Evolutionary conservation across 2,329 filamentous ascomycete species (phyloP).

Genomic region (Colletotrichum kahawae): DNA sequence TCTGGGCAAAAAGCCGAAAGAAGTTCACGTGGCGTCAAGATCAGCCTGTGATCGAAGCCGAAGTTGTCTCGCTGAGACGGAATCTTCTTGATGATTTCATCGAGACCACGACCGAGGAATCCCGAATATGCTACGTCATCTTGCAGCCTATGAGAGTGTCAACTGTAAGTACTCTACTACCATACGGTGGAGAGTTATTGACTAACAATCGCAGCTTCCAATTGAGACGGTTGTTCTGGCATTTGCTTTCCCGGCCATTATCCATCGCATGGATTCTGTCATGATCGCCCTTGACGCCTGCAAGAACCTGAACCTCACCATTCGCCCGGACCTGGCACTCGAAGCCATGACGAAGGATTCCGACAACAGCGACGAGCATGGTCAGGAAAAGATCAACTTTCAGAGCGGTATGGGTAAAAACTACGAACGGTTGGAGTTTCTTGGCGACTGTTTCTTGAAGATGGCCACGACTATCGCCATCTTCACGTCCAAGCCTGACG

Average conservation of each 20-base stretch:
- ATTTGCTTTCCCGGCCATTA: constrained; percentile 81
- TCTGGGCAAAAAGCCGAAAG: constrained; percentile 66
- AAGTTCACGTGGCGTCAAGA: constrained; percentile 61
- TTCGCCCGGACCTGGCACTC: constrained; percentile 74
- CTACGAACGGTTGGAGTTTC: constrained; percentile 92
- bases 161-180: constrained; percentile 56
- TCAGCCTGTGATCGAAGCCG: constrained; percentile 83
- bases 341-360: constrained; percentile 94
- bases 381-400: constrained; percentile 71
- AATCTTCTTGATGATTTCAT: constrained; percentile 79
- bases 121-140: constrained; percentile 69
- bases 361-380: constrained; percentile 79
- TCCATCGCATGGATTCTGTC: constrained; percentile 81
- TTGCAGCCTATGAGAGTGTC: constrained; percentile 81
- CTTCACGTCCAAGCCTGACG: constrained; percentile 76
- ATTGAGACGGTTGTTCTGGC: constrained; percentile 73
- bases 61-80: constrained; percentile 76
- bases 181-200: constrained; percentile 5
- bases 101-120: constrained; percentile 48
- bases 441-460: constrained; percentile 94
- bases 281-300: constrained; percentile 82
- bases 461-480: constrained; percentile 92
- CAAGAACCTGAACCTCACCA: constrained; percentile 63
- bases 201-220: constrained; percentile 60
- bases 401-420: constrained; percentile 90